A percentile compares a stretch with the other conserved stretches of the same genome.
Evolutionary conservation across 345 rosid genomes (phyloP).

Genomic region (Excoecaria agallocha): DNA sequence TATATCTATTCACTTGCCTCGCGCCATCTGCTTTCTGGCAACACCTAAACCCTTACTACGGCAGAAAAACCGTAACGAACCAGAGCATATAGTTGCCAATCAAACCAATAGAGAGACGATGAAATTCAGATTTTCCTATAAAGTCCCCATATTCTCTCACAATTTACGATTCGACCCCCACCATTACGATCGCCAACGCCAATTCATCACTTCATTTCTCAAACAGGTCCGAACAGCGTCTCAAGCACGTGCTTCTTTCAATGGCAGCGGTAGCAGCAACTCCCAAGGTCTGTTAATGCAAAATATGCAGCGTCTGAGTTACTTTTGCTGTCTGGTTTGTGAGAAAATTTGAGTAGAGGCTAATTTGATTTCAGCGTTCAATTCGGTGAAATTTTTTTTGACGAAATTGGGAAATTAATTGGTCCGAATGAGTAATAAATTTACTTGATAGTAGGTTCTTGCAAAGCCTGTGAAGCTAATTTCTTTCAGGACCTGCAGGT

Average conservation of each 20-base stretch:
- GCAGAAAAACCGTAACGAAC: slow-evolving; percentile 5
- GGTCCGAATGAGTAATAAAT: background rate
- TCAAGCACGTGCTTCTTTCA: slow-evolving; percentile 43
- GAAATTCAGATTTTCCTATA: slow-evolving; percentile 27
- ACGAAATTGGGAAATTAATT: background rate
- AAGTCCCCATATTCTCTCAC: slow-evolving; percentile 30
- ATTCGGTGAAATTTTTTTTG: too few species aligned
- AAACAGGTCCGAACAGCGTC: slow-evolving; percentile 42
- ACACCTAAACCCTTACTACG: background rate
- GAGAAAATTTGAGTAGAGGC: slow-evolving; percentile 2
- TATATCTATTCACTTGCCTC: background rate
- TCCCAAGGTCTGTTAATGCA: slow-evolving; percentile 48
- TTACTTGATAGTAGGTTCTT: background rate
- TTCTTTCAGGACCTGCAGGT: slow-evolving; percentile 61
- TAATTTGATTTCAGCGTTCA: background rate
- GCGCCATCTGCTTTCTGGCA: background rate
- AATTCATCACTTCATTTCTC: slow-evolving; percentile 43
- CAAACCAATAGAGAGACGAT: background rate
- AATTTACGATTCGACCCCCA: slow-evolving; percentile 29
- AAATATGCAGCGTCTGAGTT: background rate
- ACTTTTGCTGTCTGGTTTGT: slow-evolving; percentile 3
- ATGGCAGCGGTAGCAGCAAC: slow-evolving; percentile 36
- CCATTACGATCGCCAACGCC: slow-evolving; percentile 36
- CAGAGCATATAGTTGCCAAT: background rate
- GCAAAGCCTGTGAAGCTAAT: slow-evolving; percentile 9